Percentiles rank a stretch among this genome's conserved stretches.
These are phyloP conservation scores for Endothia cerciana DNA, from an alignment of 2,329 filamentous ascomycete species.

Conservation along the genomic window DNA sequence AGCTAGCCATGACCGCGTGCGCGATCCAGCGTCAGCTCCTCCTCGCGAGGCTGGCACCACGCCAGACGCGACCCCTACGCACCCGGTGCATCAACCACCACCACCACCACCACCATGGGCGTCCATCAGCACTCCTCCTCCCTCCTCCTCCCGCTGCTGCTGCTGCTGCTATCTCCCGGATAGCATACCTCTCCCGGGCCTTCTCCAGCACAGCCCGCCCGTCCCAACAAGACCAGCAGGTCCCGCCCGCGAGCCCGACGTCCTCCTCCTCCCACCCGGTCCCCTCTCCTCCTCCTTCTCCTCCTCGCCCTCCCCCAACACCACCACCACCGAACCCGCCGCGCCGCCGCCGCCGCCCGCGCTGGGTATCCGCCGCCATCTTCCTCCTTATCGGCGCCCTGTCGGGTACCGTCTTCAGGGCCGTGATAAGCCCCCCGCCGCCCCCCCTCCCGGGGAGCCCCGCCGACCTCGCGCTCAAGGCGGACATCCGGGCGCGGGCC, in stretches of 20 bases:
- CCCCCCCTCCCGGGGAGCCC: conserved; percentile 44
- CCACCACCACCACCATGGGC: not conserved
- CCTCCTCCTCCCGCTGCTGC: not conserved
- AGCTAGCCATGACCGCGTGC: conserved; percentile 1
- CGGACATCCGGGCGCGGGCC: conserved; percentile 47
- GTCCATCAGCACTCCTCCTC: not conserved
- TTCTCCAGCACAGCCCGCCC: not conserved
- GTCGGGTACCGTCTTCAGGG: conserved; percentile 43
- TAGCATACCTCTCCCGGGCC: not conserved
- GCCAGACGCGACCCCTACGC: too few relatives aligned
- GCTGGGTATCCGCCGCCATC: conserved; percentile 37
- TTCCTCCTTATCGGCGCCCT: conserved; percentile 48
- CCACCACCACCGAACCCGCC: not conserved
- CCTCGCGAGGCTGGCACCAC: not conserved
- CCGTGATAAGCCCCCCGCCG: conserved; percentile 49
- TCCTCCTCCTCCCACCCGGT: not conserved
- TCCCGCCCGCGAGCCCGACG: not conserved
- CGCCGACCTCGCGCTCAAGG: conserved; percentile 46
- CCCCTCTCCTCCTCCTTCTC: not conserved
- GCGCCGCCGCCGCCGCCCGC: conserved; percentile 33
- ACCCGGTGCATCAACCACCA: too few relatives aligned
- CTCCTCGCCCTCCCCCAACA: too few relatives aligned
- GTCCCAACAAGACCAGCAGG: not conserved
- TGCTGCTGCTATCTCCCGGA: not conserved
- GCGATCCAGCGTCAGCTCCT: not conserved